phyloP scores from a whole-genome alignment of 2,329 filamentous ascomycete species.

The Calonectria henricotiae region DNA sequence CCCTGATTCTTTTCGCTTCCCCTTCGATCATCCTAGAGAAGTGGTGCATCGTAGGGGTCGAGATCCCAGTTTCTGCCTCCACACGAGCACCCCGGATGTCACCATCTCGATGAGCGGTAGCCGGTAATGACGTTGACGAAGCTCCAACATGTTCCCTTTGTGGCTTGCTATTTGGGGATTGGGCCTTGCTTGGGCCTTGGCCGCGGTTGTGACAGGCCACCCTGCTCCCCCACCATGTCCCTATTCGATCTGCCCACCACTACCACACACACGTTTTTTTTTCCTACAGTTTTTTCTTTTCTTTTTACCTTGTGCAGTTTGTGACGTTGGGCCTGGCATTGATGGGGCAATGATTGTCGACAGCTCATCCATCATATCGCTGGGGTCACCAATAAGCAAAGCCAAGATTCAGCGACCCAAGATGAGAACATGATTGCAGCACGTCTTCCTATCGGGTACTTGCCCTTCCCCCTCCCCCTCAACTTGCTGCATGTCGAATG shows the following conservation, averaged over 20 bases:
- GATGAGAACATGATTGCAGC: conserved; percentile 7
- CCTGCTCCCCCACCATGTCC: conserved; percentile 21
- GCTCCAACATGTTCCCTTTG: conserved; percentile 23
- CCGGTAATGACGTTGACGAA: conserved; percentile 37
- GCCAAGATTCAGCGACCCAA: conserved; percentile 9
- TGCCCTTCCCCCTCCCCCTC: not conserved
- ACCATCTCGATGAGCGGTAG: conserved; percentile 27
- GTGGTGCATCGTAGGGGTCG: not conserved
- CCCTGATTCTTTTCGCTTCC: conserved; percentile 12
- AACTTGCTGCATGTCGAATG: not conserved
- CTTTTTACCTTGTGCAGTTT: conserved; percentile 1
- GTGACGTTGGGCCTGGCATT: conserved; percentile 23
- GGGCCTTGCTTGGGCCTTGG: conserved; percentile 33
- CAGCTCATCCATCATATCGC: conserved; percentile 11
- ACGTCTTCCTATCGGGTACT: conserved; percentile 22
- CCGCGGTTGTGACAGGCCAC: conserved; percentile 10
- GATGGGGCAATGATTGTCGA: conserved; percentile 27
- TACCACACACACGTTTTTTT: not conserved
- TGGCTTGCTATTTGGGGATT: conserved; percentile 32
- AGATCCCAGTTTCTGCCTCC: conserved; percentile 11
- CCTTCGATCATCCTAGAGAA: conserved; percentile 9
- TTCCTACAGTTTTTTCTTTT: not conserved
- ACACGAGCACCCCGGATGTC: not conserved
- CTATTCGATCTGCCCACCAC: conserved; percentile 20
- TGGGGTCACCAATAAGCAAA: conserved; percentile 1